These are phyloP conservation scores for Erucastrum elatum DNA, from an alignment of 345 rosid genomes.

Conservation along the genomic window DNA sequence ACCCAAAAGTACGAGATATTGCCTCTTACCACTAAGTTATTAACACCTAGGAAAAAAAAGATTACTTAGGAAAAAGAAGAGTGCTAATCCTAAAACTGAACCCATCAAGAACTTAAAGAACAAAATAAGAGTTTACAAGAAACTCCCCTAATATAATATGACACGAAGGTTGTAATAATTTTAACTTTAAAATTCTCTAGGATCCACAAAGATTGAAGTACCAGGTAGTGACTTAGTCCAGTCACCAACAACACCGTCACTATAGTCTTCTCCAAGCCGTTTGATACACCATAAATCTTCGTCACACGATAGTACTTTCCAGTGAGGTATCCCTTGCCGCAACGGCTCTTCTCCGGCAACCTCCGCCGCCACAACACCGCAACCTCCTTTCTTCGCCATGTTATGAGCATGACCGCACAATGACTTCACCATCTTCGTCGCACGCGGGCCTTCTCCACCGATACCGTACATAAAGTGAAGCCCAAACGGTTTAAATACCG, in stretches of 20 bases:
- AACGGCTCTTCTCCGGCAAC: constrained; percentile 75
- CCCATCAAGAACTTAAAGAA: background rate
- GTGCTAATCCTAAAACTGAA: background rate
- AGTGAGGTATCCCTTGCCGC: constrained; percentile 70
- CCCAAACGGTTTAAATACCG: constrained; percentile 81
- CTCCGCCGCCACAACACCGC: constrained; percentile 77
- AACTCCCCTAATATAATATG: background rate
- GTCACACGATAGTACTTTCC: constrained; percentile 70
- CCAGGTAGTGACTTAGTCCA: constrained; percentile 91
- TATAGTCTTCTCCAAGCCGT: constrained; percentile 73
- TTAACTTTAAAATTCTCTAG: constrained; percentile 65
- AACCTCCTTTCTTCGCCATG: constrained; percentile 68
- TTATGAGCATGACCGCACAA: constrained; percentile 82
- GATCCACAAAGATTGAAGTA: constrained; percentile 91
- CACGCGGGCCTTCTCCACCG: constrained; percentile 86
- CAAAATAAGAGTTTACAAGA: background rate
- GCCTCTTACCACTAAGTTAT: constrained; percentile 30
- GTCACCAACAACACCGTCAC: constrained; percentile 79
- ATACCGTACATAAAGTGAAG: constrained; percentile 75
- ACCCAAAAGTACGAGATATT: constrained; percentile 38
- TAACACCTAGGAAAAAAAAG: constrained; percentile 17
- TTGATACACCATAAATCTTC: constrained; percentile 95
- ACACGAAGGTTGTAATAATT: background rate
- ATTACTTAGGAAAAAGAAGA: background rate
- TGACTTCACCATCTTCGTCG: constrained; percentile 55